Evolutionary conservation across 148 eudicot species (phyloP), one percentile per base, ranked within the genome.

Genomic region (Vaccinium macrocarpon): DNA sequence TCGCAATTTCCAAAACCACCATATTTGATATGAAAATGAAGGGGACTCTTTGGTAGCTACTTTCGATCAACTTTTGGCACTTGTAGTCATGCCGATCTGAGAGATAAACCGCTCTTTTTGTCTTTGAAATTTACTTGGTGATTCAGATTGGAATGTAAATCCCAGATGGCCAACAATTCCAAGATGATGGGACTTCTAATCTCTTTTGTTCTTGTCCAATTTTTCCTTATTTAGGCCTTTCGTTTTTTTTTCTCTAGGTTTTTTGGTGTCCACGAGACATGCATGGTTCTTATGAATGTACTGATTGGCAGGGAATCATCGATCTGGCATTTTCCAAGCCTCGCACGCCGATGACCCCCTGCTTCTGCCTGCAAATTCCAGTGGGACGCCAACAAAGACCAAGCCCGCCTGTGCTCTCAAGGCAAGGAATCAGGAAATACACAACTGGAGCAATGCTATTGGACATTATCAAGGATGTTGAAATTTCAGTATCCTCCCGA

Each of bases 331-430:
- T 93, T 86, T 93, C 89, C 80, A 95, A 92, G 87, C 91, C 95
- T 72, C 95, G 99, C 79, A 80, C 87, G 52, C 89, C 93, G 27
- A 84, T 84, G 87, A 48, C 87, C 51, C 93, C 97, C 5, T 97
- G 99, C 90, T 92, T 97, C 86, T 97, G 99, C 92, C 93, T 97
- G 77, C 90, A 97, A 86, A 84, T 95, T 64, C 98, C 98, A 6
- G 87, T 38, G 35, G 84, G 90, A 23, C 87, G 87, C 85, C 95
- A 89, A 75, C 94, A 85, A 76, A 93, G 88, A 82, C 88, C 90
- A 59, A 92, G 91, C 83, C 90, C 96, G 84, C 99, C 99, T 12
- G 97, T 97, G 1, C 15, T 29, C 9, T 85, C 91, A 27, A 93
- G 93, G 84, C 88, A 87, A 13, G 86, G 91, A 32, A 88, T 87